Evolutionary conservation across 148 eudicot species (phyloP).

Genomic region (Dianthus caryophyllus): DNA sequence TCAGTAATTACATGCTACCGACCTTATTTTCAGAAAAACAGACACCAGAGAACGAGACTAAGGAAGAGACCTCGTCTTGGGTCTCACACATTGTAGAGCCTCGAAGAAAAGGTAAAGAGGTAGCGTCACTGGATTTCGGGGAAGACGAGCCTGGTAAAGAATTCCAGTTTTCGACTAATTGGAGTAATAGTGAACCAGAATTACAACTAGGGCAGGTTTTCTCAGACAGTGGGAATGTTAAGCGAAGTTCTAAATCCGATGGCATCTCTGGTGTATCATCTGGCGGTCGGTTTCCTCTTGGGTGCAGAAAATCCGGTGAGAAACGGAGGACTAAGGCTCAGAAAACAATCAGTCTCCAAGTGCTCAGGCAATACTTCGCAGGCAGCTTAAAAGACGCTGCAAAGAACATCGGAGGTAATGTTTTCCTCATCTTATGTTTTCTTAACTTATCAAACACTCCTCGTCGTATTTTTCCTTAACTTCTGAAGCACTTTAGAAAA

Average conservation of each 20-base stretch:
- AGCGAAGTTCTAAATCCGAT: constrained; percentile 35
- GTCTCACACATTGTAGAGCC: constrained; percentile 43
- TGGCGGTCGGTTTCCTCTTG: constrained; percentile 27
- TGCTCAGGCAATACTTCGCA: constrained; percentile 76
- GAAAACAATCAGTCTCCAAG: constrained; percentile 67
- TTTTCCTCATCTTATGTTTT: no score
- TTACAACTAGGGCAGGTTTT: constrained; percentile 25
- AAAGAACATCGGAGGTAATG: constrained; percentile 76
- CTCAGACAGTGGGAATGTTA: constrained; percentile 28
- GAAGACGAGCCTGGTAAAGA: constrained; percentile 44
- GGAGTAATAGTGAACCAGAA: constrained; percentile 30
- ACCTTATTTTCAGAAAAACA: constrained; percentile 23
- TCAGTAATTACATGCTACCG: constrained; percentile 38
- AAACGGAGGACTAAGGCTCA: constrained; percentile 67
- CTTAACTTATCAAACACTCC: no score
- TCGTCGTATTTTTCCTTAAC: no score
- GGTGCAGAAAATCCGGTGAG: constrained; percentile 30
- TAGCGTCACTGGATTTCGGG: constrained; percentile 36
- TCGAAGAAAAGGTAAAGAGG: constrained; percentile 49
- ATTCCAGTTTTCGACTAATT: constrained; percentile 40
- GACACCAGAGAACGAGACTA: constrained; percentile 15
- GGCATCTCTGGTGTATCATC: constrained; percentile 35
- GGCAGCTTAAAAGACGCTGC: constrained; percentile 98
- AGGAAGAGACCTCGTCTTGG: constrained; percentile 45
- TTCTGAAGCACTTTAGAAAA: no score